Evolutionary conservation across 2,329 filamentous ascomycete genomes (phyloP), one percentile per base, ranked within the genome.

Genomic region (Arachnopeziza araneosa): DNA sequence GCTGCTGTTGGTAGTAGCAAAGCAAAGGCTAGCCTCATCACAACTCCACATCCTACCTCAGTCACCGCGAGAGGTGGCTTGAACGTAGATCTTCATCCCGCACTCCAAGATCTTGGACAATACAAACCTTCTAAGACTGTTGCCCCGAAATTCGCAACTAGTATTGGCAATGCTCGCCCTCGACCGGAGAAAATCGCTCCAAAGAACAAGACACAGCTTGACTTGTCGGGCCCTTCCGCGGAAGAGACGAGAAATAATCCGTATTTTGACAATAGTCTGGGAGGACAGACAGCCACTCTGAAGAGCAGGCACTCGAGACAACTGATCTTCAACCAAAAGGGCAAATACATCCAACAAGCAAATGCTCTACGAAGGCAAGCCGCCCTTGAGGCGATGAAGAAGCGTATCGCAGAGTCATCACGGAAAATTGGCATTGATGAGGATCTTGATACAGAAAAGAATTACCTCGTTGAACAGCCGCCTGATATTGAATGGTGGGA

Each of bases 401-500:
- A 89, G 78, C 84, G 89, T 59, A 96, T 99, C 67, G 93, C 93
- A 1, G 89, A 89, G 67, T 87, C 91, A 68, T 89, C 92, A 12
- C 84, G 93, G 61, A 93, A 92, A 73, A 91, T 89, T n/a, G 93
- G 92, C 53, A 90, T 98, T 63, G 93, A 98, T 69, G 93, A 98
- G 72, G 93, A 93, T 66, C 76, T 91, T 30, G 88, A 96, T 63
- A 86, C 89, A 54, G 93, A 99, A 74, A 96, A 93, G 74, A 90
- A 91, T 32, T 98, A 93, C 72, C 76, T 95, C 3, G 85, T 97
- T 6, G 88, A 93, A 64, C 81, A 83, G 32, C 95, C 95, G 10
- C 95, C 95, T 3, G 88, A 88, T 8, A 83, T 98, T 50, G 95
- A 99, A 74, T 99, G 95, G 95, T 98, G 93, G 91, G 95, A 99